Percentiles rank a stretch among this genome's conserved stretches.
Conservation (phyloP, 768 basidiomycete genomes). For the Suillus cothurnatus region DNA sequence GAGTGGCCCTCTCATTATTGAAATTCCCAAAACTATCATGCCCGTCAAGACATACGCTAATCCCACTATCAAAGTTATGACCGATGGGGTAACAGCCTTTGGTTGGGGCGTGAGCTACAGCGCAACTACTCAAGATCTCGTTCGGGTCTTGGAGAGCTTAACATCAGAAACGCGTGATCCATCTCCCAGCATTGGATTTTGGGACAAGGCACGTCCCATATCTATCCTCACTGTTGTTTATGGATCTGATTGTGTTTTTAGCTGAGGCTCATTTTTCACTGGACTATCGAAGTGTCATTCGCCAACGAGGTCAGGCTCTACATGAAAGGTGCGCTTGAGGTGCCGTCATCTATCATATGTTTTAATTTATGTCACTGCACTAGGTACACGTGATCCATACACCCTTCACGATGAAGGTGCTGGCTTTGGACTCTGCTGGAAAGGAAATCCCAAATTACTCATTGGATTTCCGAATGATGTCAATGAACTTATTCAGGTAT, state of each 20-base stretch:
- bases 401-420: slow-evolving; percentile 68
- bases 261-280: slow-evolving; percentile 83
- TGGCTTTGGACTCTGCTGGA: slow-evolving; percentile 87
- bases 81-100: slow-evolving; percentile 67
- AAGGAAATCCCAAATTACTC: slow-evolving; percentile 68
- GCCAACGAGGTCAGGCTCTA: slow-evolving; percentile 72
- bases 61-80: slow-evolving; percentile 68
- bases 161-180: slow-evolving; percentile 77
- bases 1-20: slow-evolving; percentile 54
- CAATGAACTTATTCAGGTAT: slow-evolving; percentile 79
- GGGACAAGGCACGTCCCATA: slow-evolving; percentile 77
- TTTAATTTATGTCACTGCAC: not conserved
- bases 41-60: slow-evolving; percentile 91
- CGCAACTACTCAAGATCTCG: slow-evolving; percentile 84
- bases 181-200: slow-evolving; percentile 86
- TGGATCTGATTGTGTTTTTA: slow-evolving; percentile 28
- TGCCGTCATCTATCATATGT: not conserved
- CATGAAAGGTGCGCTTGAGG: slow-evolving; percentile 68
- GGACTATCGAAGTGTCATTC: slow-evolving; percentile 72
- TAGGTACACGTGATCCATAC: slow-evolving; percentile 86
- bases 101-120: slow-evolving; percentile 90
- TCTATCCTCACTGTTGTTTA: slow-evolving; percentile 2
- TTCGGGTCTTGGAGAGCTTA: slow-evolving; percentile 80
- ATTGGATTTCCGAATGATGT: slow-evolving; percentile 74
- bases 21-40: slow-evolving; percentile 90